Conservation (phyloP, 805 yeast species). For the Yarrowia deformans region DNA sequence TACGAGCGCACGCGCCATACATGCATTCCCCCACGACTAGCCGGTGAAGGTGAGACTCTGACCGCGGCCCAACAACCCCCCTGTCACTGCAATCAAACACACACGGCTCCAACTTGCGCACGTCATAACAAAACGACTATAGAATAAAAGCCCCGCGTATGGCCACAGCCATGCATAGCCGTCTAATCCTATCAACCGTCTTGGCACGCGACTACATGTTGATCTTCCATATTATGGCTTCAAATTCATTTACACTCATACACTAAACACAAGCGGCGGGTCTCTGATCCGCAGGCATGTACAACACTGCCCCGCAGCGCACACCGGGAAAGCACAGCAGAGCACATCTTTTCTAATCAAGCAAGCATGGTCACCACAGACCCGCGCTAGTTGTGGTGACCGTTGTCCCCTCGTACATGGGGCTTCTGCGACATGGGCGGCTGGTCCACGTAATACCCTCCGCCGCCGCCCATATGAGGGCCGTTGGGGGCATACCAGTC, state of each 20-base stretch:
- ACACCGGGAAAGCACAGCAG: neutral
- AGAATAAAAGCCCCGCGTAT: too few relatives aligned
- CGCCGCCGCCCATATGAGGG: conserved; percentile 11
- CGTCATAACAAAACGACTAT: too few relatives aligned
- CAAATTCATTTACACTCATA: conserved; percentile 6
- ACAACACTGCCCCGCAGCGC: conserved; percentile 5
- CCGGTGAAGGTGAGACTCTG: neutral
- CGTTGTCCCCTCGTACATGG: conserved; percentile 1
- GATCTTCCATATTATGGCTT: too few relatives aligned
- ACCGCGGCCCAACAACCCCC: neutral
- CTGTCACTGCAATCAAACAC: neutral
- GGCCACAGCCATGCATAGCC: too few relatives aligned
- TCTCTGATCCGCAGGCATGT: neutral
- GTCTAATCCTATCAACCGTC: too few relatives aligned
- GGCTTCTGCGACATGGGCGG: conserved; percentile 25
- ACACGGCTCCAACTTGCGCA: too few relatives aligned
- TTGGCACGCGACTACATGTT: conserved; percentile 7
- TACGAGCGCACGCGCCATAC: conserved; percentile 5
- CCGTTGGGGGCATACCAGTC: conserved; percentile 31
- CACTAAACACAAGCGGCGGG: conserved; percentile 20
- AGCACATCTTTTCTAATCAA: conserved; percentile 4
- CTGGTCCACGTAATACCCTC: conserved; percentile 25
- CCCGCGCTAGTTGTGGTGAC: neutral
- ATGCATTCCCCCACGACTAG: conserved; percentile 33
- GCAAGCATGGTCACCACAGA: neutral